A percentile compares a stretch with the other conserved stretches of the same genome.
Evolutionary conservation across 2,329 filamentous ascomycete genomes (phyloP).

Genomic region (Diaporthe australafricana): DNA sequence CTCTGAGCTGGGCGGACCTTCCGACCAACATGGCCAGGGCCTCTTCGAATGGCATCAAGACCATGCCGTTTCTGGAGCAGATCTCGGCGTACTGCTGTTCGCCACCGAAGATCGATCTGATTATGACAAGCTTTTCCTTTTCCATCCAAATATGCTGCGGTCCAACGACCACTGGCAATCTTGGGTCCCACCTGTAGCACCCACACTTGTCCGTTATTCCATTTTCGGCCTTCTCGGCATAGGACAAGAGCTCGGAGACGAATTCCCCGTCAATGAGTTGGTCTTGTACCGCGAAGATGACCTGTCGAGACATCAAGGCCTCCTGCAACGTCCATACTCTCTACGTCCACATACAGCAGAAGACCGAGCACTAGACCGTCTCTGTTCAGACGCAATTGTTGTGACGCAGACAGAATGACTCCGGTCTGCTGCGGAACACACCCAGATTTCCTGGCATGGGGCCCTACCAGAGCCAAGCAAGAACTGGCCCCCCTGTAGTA

Average conservation of each 20-base stretch:
- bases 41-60: conserved; percentile 7
- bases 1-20: not conserved
- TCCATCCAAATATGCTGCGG: not conserved
- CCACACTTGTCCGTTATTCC: not conserved
- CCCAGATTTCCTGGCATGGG: not conserved
- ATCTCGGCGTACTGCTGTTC: not conserved
- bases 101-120: conserved; percentile 8
- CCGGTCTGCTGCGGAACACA: conserved; percentile 4
- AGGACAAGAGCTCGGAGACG: not conserved
- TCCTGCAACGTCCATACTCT: conserved; percentile 18
- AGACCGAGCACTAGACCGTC: not conserved
- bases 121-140: not conserved
- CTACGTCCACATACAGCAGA: not conserved
- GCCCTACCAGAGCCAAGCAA: not conserved
- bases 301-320: conserved; percentile 7
- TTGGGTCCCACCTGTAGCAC: not conserved
- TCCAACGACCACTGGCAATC: not conserved
- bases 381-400: not conserved
- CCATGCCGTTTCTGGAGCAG: not conserved
- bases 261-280: conserved; percentile 6
- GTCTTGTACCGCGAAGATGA: not conserved
- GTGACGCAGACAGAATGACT: conserved; percentile 3
- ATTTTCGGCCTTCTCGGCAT: not conserved
- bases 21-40: not conserved
- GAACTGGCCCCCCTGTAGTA: conserved; percentile 11